Evolutionary conservation across 495 filamentous ascomycete species (phyloP).

Genomic region (Podospora sp.): DNA sequence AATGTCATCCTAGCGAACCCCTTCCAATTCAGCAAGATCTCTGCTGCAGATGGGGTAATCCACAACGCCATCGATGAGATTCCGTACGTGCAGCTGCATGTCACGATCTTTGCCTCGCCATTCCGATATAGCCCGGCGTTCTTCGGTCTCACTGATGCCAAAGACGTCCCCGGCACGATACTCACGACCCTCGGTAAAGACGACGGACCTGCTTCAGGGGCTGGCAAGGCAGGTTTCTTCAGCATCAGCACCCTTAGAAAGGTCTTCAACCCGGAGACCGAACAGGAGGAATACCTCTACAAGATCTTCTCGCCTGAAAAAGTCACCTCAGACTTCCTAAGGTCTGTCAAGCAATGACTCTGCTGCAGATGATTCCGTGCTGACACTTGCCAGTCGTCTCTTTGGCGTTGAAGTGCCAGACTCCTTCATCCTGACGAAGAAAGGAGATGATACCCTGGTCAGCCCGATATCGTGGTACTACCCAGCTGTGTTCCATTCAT

Average conservation of each 20-base stretch:
- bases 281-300: conserved; percentile 76
- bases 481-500: conserved; percentile 71
- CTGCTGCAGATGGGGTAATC: conserved; percentile 43
- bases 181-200: conserved; percentile 77
- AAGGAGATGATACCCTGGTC: conserved; percentile 11
- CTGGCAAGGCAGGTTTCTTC: conserved; percentile 77
- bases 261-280: conserved; percentile 58
- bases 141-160: conserved; percentile 63
- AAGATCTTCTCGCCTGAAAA: conserved; percentile 88
- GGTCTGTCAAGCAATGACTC: too few species aligned
- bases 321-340: conserved; percentile 65
- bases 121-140: conserved; percentile 63
- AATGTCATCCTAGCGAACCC: conserved; percentile 80
- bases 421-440: conserved; percentile 30
- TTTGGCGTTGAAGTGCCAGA: conserved; percentile 51
- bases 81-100: conserved; percentile 80
- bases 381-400: conserved; percentile 35
- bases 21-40: conserved; percentile 69
- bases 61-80: conserved; percentile 65
- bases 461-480: conserved; percentile 77
- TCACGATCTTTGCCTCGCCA: conserved; percentile 84
- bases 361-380: too few species aligned
- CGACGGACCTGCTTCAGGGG: conserved; percentile 54
- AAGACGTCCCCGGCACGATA: conserved; percentile 66
- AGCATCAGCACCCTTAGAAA: conserved; percentile 77